Percentiles rank a stretch among this genome's conserved stretches.
These are phyloP conservation scores for Tarenaya hassleriana DNA, from an alignment of 345 rosid genomes.

Conservation along the genomic window DNA sequence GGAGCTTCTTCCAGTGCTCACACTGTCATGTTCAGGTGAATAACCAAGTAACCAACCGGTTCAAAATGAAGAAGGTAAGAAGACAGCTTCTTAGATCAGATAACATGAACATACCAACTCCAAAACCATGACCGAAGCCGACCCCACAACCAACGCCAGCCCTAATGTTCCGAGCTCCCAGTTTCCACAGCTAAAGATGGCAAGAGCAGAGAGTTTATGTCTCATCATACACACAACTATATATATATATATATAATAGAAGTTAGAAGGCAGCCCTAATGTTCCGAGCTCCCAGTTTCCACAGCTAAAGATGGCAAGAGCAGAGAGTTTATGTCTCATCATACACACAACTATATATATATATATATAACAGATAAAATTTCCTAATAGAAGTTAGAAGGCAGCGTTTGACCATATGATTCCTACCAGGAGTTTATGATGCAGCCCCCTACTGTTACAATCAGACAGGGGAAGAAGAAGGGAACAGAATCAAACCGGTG, in stretches of 20 bases:
- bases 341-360: constrained; percentile 11
- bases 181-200: constrained; percentile 26
- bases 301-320: constrained; percentile 19
- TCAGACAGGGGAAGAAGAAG: no score
- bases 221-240: constrained; percentile 1
- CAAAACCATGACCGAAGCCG: constrained; percentile 37
- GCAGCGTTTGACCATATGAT: no score
- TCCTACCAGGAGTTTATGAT: no score
- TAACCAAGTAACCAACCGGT: no score
- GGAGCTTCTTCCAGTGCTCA: neutral
- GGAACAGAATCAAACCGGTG: neutral
- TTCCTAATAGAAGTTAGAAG: no score
- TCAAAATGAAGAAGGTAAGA: neutral
- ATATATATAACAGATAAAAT: no score
- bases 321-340: neutral
- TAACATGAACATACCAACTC: constrained; percentile 24
- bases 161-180: constrained; percentile 29
- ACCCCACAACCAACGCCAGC: constrained; percentile 33
- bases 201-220: neutral
- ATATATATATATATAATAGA: no score
- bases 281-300: constrained; percentile 31
- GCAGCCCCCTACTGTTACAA: no score
- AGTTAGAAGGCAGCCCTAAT: constrained; percentile 27
- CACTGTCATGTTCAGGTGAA: neutral
- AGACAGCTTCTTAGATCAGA: neutral